These are phyloP conservation scores for Aurinia saxatilis DNA, from an alignment of 345 rosid genomes.

Conservation along the genomic window DNA sequence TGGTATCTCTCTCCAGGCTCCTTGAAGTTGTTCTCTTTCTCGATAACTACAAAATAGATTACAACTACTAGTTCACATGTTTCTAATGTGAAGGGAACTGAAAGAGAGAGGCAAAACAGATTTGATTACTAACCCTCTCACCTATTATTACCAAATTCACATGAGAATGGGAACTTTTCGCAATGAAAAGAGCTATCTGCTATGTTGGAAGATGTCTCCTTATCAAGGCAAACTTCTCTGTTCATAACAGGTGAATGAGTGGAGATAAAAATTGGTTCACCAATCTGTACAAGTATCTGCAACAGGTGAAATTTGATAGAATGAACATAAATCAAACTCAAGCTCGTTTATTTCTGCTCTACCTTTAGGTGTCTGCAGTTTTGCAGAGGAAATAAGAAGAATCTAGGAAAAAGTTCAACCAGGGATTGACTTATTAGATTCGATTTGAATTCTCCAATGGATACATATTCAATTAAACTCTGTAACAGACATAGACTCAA, in stretches of 20 bases:
- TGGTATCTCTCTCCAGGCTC: constrained; percentile 92
- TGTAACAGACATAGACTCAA: constrained; percentile 32
- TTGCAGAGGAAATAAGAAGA: constrained; percentile 30
- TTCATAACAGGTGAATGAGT: constrained; percentile 40
- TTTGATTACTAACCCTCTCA: constrained; percentile 56
- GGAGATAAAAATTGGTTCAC: constrained; percentile 46
- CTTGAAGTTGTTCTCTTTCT: constrained; percentile 85
- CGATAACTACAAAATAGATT: constrained; percentile 44
- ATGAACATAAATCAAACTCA: constrained; percentile 50
- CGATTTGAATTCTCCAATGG: constrained; percentile 72
- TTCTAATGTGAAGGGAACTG: neutral
- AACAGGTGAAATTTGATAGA: constrained; percentile 55
- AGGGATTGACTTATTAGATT: constrained; percentile 82
- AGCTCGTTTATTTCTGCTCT: constrained; percentile 67
- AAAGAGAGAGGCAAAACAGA: neutral
- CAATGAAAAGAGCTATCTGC: constrained; percentile 46
- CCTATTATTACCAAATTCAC: constrained; percentile 86
- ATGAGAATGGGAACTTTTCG: constrained; percentile 67
- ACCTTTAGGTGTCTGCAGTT: constrained; percentile 69
- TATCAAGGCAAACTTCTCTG: constrained; percentile 27
- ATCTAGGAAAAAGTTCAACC: constrained; percentile 82
- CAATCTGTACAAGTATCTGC: constrained; percentile 56
- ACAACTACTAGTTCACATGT: neutral
- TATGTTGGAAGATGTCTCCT: constrained; percentile 34
- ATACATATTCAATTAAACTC: constrained; percentile 86